Evolutionary conservation across 2,329 filamentous ascomycete species (phyloP).

Genomic region (Fulvia fulva): DNA sequence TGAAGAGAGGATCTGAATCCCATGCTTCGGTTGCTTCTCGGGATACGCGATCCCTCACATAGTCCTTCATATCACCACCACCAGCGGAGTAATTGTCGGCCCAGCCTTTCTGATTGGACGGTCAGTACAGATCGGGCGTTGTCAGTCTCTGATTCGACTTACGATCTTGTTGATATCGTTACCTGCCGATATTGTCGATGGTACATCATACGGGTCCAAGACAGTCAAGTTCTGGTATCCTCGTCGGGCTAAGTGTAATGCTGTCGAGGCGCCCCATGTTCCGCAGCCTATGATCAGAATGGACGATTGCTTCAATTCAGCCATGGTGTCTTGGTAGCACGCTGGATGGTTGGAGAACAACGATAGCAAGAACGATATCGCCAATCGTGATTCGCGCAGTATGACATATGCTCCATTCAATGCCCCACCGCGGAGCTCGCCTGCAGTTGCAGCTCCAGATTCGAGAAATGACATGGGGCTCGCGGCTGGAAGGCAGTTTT

Average conservation of each 20-base stretch:
- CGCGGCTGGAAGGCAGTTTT: not conserved
- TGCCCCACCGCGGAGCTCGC: not conserved
- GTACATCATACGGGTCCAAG: constrained; percentile 45
- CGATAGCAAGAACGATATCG: not conserved
- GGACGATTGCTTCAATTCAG: constrained; percentile 3
- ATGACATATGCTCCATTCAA: not conserved
- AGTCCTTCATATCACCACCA: constrained; percentile 33
- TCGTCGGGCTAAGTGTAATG: constrained; percentile 48
- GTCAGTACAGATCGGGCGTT: not conserved
- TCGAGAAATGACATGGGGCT: no score
- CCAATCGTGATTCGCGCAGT: not conserved
- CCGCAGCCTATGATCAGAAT: constrained; percentile 48
- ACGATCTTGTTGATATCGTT: constrained; percentile 52
- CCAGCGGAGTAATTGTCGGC: constrained; percentile 21
- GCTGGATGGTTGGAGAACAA: not conserved
- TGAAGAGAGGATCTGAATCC: constrained; percentile 42
- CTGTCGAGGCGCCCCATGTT: constrained; percentile 52
- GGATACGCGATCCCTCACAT: constrained; percentile 33
- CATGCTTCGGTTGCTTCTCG: constrained; percentile 41
- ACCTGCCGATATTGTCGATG: constrained; percentile 47
- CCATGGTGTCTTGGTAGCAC: not conserved
- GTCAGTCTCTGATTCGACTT: constrained; percentile 29
- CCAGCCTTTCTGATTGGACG: constrained; percentile 10
- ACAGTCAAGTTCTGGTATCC: constrained; percentile 49
- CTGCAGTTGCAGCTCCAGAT: not conserved